Percentiles rank a stretch among this genome's conserved stretches.
Conservation (phyloP, 2,329 filamentous ascomycete species). For the Penicillium sp. region DNA sequence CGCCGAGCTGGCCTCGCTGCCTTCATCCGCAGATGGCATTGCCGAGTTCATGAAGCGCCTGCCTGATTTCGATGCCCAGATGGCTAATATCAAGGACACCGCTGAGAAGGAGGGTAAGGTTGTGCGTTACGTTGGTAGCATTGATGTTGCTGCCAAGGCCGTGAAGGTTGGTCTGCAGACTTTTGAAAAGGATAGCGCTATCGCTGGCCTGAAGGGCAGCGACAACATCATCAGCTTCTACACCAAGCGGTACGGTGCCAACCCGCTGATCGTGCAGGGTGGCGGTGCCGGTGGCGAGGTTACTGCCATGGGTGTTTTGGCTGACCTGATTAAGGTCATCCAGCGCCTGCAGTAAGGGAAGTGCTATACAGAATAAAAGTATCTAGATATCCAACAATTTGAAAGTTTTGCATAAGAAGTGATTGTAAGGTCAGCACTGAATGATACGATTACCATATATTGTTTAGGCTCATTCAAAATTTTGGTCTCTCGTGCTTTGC, state of each 20-base stretch:
- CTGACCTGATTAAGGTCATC: constrained; percentile 86
- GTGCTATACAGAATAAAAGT: constrained; percentile 7
- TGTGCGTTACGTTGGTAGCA: constrained; percentile 88
- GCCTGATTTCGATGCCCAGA: constrained; percentile 80
- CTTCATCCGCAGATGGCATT: constrained; percentile 59
- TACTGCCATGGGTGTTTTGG: constrained; percentile 95
- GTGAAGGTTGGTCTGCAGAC: constrained; percentile 93
- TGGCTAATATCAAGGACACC: constrained; percentile 79
- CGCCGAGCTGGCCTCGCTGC: constrained; percentile 74
- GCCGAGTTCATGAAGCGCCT: constrained; percentile 85
- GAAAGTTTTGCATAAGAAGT: background rate
- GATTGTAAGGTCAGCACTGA: background rate
- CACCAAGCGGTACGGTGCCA: constrained; percentile 88
- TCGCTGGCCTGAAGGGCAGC: constrained; percentile 92
- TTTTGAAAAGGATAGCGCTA: constrained; percentile 84
- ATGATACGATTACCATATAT: background rate
- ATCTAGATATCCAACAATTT: constrained; percentile 5
- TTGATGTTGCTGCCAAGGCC: constrained; percentile 75
- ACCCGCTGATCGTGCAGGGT: constrained; percentile 92
- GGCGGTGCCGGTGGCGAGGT: constrained; percentile 93
- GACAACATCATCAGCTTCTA: constrained; percentile 99
- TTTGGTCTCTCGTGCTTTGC: no score
- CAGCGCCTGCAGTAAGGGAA: constrained; percentile 12
- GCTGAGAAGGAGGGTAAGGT: constrained; percentile 89
- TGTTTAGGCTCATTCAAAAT: no score